These are phyloP conservation scores for Lachnellula arida DNA, from an alignment of 2,329 filamentous ascomycete genomes.

Conservation along the genomic window DNA sequence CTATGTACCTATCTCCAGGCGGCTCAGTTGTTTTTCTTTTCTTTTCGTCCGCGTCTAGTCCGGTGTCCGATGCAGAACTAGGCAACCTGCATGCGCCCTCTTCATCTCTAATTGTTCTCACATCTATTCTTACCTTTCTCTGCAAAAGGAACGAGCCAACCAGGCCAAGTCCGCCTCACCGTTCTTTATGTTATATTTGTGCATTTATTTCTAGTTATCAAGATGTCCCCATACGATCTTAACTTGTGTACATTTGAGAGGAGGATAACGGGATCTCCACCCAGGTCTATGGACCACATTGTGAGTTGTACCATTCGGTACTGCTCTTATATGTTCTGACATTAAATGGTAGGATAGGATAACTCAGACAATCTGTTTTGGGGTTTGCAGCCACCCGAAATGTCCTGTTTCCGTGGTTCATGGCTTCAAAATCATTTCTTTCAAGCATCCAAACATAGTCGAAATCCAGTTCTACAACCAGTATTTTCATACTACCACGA, in stretches of 20 bases:
- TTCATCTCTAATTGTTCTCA: neutral
- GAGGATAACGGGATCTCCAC: neutral
- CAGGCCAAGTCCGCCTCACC: no score
- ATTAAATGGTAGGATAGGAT: neutral
- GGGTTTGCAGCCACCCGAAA: neutral
- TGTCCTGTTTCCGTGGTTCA: neutral
- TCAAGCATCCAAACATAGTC: neutral
- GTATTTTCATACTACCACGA: neutral
- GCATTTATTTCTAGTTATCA: neutral
- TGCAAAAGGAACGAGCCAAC: no score
- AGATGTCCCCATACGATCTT: neutral
- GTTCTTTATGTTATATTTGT: no score
- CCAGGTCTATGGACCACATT: neutral
- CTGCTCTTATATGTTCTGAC: neutral
- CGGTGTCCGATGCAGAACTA: no score
- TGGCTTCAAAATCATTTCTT: neutral
- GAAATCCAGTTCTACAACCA: neutral
- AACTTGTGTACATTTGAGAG: neutral
- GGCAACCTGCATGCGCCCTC: conserved; percentile 7
- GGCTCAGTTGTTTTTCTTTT: no score
- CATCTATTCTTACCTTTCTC: neutral
- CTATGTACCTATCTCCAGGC: no score
- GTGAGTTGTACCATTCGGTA: neutral
- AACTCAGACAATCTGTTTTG: neutral
- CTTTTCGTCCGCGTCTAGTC: no score